Percentiles rank a stretch among this genome's conserved stretches.
These are phyloP conservation scores for Polyplosphaeria fusca DNA, from an alignment of 495 filamentous ascomycete genomes.

Conservation along the genomic window DNA sequence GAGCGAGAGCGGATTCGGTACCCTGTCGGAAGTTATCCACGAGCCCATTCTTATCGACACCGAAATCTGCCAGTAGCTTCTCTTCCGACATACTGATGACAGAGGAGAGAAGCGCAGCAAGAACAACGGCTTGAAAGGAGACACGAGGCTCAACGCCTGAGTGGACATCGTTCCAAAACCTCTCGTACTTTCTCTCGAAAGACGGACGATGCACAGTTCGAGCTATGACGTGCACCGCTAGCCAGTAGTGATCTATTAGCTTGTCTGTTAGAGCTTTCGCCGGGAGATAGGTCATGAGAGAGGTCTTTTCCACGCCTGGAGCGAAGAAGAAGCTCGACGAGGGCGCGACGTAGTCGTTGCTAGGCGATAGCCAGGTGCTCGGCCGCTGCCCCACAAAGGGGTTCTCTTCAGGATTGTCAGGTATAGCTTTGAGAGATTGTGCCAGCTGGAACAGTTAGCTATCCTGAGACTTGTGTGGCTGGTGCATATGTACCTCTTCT, in stretches of 20 bases:
- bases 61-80: slow-evolving; percentile 48
- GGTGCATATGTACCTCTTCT: slow-evolving; percentile 54
- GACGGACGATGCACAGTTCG: slow-evolving; percentile 62
- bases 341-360: slow-evolving; percentile 42
- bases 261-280: slow-evolving; percentile 49
- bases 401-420: slow-evolving; percentile 2
- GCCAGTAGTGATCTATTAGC: slow-evolving; percentile 63
- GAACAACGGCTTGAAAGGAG: slow-evolving; percentile 65
- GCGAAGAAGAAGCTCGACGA: slow-evolving; percentile 69
- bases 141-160: slow-evolving; percentile 54
- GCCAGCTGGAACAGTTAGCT: slow-evolving; percentile 7
- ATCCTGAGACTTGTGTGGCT: background rate
- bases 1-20: slow-evolving; percentile 60
- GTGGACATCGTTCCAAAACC: slow-evolving; percentile 60
- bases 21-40: slow-evolving; percentile 60
- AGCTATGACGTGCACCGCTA: slow-evolving; percentile 63
- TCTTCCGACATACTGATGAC: slow-evolving; percentile 61
- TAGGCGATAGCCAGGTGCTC: slow-evolving; percentile 35
- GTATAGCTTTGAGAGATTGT: slow-evolving; percentile 25
- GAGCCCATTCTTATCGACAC: slow-evolving; percentile 50
- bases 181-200: slow-evolving; percentile 58
- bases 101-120: slow-evolving; percentile 64
- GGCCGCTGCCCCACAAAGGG: slow-evolving; percentile 10
- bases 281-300: slow-evolving; percentile 57
- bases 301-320: slow-evolving; percentile 45